Evolutionary conservation across 1,139 yeast genomes (phyloP), one percentile per base, ranked within the genome.

Genomic region (Yamadazyma sp.): DNA sequence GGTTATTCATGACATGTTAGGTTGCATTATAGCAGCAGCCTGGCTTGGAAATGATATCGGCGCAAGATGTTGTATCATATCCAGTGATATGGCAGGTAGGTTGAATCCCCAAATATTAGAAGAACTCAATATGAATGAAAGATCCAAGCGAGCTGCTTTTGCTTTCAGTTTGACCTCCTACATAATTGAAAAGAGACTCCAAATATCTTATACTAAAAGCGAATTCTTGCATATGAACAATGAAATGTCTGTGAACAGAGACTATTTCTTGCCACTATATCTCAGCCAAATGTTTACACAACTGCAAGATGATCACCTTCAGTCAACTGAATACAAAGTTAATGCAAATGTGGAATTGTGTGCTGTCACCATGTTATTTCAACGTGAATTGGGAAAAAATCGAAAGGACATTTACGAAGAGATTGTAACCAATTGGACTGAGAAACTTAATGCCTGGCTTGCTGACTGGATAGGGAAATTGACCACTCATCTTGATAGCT

Each of bases 31-130:
- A 18, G 39, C 43, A 3, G 35, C 43, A 8, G 37, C 43, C 9
- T 40, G 43, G 43, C 17, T 40, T 11, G 41, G 43, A 7, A 38
- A 40, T 33, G 39, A 38, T 12, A 20, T 38, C 12, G 43, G 43
- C 6, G 42, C 36, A 1, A 31, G 39, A 30, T 40, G 43, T 35
- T 37, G 37, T 18, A 22, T 40, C 8, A 40, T 40, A 21, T 41
- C 39, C 11, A 35, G 42, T 38, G 43, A 40, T 35, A 29, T 40
- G 17, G 42, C 43, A 11, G 41, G 43, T 7, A 25, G 43, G 23
- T 32, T 40, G 21, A 40, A 34, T 32, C 43, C 43, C 10, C 42
- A 34, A 18, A 29, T 32, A 3, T 21, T 40, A 6, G 41, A 40
- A 2, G 28, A 15, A 15, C 25, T 40, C 15, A 27, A 40, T 25